These are phyloP conservation scores for Xylaria digitata DNA, from an alignment of 2,329 filamentous ascomycete genomes.

Conservation along the genomic window DNA sequence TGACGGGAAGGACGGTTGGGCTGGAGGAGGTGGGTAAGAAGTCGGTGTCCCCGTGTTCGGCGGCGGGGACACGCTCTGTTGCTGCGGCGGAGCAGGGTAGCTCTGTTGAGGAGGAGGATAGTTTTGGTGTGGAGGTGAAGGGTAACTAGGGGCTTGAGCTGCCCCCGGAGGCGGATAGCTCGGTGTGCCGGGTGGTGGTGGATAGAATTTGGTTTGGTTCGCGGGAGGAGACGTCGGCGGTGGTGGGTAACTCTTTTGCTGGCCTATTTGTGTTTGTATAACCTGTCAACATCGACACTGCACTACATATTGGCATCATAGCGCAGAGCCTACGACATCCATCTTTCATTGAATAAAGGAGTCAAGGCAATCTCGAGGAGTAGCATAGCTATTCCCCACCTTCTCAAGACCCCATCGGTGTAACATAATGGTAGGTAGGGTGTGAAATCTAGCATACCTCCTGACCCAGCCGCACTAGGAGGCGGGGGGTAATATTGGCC, in stretches of 20 bases:
- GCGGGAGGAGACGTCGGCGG: slow-evolving; percentile 62
- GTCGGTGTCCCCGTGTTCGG: slow-evolving; percentile 49
- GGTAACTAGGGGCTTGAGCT: slow-evolving; percentile 45
- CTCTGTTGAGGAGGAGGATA: slow-evolving; percentile 38
- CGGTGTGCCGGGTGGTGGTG: slow-evolving; percentile 56
- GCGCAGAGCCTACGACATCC: neutral
- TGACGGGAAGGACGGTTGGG: slow-evolving; percentile 15
- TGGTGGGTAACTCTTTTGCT: slow-evolving; percentile 58
- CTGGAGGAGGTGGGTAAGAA: slow-evolving; percentile 49
- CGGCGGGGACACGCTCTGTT: slow-evolving; percentile 54
- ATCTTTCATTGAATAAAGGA: neutral
- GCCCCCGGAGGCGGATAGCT: slow-evolving; percentile 48
- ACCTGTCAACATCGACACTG: slow-evolving; percentile 21
- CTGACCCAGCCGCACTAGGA: slow-evolving; percentile 52
- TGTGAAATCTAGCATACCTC: slow-evolving; percentile 43
- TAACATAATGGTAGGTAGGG: slow-evolving; percentile 33
- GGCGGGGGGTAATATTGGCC: slow-evolving; percentile 62
- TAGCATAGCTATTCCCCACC: neutral
- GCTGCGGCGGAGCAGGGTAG: slow-evolving; percentile 50
- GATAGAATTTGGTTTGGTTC: slow-evolving; percentile 58
- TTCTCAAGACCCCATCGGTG: slow-evolving; percentile 26
- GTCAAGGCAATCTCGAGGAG: neutral
- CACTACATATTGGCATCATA: neutral
- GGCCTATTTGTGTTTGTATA: slow-evolving; percentile 36
- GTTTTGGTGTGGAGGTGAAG: slow-evolving; percentile 45